Percentiles rank a stretch among this genome's conserved stretches.
These are phyloP conservation scores for Ophiostoma ips DNA, from an alignment of 2,329 filamentous ascomycete genomes.

Conservation along the genomic window DNA sequence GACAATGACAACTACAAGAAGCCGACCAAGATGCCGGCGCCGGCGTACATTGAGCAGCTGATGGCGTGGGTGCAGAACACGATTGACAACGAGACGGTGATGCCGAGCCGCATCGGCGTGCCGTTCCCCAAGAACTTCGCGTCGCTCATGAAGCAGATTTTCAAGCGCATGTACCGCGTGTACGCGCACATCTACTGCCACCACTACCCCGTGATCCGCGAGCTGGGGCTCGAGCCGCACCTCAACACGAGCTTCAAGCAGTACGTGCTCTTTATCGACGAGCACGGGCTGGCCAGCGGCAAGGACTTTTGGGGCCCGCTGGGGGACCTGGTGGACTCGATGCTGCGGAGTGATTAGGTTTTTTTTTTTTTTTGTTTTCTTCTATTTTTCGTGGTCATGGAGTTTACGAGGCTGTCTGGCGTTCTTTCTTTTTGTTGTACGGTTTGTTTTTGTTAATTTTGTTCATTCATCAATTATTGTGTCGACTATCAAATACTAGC, in stretches of 20 bases:
- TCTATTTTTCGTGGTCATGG: neutral
- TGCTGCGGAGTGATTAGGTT: slow-evolving; percentile 73
- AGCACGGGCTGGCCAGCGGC: slow-evolving; percentile 81
- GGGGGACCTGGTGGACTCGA: slow-evolving; percentile 92
- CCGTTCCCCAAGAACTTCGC: slow-evolving; percentile 92
- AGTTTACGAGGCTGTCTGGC: neutral
- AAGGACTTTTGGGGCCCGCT: slow-evolving; percentile 96
- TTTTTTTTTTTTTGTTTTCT: neutral
- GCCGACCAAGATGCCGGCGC: slow-evolving; percentile 94
- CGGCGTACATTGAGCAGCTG: slow-evolving; percentile 93
- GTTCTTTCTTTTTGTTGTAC: neutral
- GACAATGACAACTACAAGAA: slow-evolving; percentile 87
- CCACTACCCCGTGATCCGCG: slow-evolving; percentile 92
- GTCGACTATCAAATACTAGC: too few species aligned
- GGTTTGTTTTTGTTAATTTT: neutral
- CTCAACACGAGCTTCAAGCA: slow-evolving; percentile 99
- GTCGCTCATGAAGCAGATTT: slow-evolving; percentile 79
- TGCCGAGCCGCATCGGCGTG: slow-evolving; percentile 89
- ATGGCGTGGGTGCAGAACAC: slow-evolving; percentile 94
- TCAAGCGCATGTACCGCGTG: slow-evolving; percentile 97
- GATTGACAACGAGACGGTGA: slow-evolving; percentile 88
- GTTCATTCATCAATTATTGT: too few species aligned
- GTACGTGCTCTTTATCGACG: slow-evolving; percentile 96
- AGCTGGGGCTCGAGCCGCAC: slow-evolving; percentile 89
- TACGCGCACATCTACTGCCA: slow-evolving; percentile 99